Conservation (phyloP, 371 early-diverging fungal genomes). For the Haplosporangium sp. region DNA sequence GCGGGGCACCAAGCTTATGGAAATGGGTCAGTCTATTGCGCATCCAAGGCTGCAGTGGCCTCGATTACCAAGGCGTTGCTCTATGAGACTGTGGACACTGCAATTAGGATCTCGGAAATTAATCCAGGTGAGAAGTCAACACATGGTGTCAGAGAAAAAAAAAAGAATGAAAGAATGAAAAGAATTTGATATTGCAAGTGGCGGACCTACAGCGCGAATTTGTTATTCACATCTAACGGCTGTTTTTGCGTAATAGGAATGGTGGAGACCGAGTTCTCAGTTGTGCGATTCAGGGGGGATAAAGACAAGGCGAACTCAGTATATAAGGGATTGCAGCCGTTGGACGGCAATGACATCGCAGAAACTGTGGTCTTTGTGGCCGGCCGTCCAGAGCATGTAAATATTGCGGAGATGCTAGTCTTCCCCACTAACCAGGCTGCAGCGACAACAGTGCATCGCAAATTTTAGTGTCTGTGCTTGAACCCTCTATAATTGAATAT, state of each 20-base stretch:
- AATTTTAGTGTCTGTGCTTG: too few species aligned
- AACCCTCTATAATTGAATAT: too few species aligned
- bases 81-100: slow-evolving; percentile 82
- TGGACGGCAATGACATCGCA: slow-evolving; percentile 59
- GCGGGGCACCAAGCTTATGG: slow-evolving; percentile 72
- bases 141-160: background rate
- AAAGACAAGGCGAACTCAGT: slow-evolving; percentile 81
- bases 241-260: slow-evolving; percentile 54
- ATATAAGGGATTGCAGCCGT: slow-evolving; percentile 75
- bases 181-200: too few species aligned
- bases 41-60: slow-evolving; percentile 90
- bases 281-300: slow-evolving; percentile 87
- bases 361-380: slow-evolving; percentile 89
- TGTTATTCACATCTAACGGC: background rate
- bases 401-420: slow-evolving; percentile 82
- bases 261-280: slow-evolving; percentile 94
- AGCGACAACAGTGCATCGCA: slow-evolving; percentile 59
- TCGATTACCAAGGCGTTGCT: slow-evolving; percentile 84
- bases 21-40: slow-evolving; percentile 91
- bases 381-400: slow-evolving; percentile 83
- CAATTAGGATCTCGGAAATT: slow-evolving; percentile 80
- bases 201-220: background rate
- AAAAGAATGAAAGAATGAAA: too few species aligned
- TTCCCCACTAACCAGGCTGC: slow-evolving; percentile 84
- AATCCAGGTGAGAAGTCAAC: slow-evolving; percentile 66